Evolutionary conservation across 441 rosid species (phyloP).

Genomic region (Pelargonium fulgidum): DNA sequence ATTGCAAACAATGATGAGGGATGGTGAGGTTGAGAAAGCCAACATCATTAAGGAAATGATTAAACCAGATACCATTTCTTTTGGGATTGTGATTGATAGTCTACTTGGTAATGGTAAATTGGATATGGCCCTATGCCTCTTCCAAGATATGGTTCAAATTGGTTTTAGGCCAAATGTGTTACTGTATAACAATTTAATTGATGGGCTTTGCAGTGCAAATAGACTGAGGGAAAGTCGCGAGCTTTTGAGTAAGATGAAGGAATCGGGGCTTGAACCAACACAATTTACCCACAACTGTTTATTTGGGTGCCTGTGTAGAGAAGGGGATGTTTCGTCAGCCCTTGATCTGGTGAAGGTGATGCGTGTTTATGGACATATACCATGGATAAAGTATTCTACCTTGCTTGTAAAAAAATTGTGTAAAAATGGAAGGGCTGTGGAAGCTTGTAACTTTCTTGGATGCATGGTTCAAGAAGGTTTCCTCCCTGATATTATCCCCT

Average conservation of each 20-base stretch:
- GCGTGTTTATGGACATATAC: conserved; percentile 66
- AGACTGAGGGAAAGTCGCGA: conserved; percentile 58
- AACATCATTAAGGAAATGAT: conserved; percentile 34
- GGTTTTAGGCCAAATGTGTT: conserved; percentile 36
- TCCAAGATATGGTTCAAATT: conserved; percentile 39
- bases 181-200: conserved; percentile 53
- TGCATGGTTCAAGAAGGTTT: conserved; percentile 67
- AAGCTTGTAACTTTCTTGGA: conserved; percentile 58
- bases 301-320: conserved; percentile 64
- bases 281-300: conserved; percentile 59
- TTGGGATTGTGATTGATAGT: conserved; percentile 45
- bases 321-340: conserved; percentile 51
- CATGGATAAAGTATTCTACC: conserved; percentile 76
- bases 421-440: conserved; percentile 43
- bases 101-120: conserved; percentile 43
- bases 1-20: conserved; percentile 38
- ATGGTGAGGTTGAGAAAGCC: conserved; percentile 24
- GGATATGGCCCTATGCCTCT: conserved; percentile 55
- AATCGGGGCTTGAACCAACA: conserved; percentile 50
- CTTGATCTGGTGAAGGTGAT: conserved; percentile 49
- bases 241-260: conserved; percentile 56
- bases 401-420: conserved; percentile 53
- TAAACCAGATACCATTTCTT: conserved; percentile 38
- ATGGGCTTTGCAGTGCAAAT: conserved; percentile 55
- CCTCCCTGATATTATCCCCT: conserved; percentile 58